A percentile compares a stretch with the other conserved stretches of the same genome.
Evolutionary conservation across 2,329 filamentous ascomycete species (phyloP).

Genomic region (Allantophomopsis lycopodina): DNA sequence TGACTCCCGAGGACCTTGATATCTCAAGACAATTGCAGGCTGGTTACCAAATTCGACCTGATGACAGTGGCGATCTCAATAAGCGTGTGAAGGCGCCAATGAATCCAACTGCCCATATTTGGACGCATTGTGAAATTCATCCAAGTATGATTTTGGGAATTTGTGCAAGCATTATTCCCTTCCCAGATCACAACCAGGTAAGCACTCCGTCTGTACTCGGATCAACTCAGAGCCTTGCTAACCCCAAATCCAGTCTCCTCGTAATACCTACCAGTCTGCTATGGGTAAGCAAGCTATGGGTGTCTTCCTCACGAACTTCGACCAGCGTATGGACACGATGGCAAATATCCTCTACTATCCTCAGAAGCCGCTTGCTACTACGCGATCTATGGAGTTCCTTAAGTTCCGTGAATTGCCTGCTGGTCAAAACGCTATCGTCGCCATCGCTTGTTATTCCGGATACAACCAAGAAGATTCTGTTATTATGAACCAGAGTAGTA

Average conservation of each 20-base stretch:
- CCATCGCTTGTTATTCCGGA: conserved; percentile 92
- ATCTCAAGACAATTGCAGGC: conserved; percentile 57
- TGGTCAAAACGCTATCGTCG: conserved; percentile 96
- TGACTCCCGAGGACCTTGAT: conserved; percentile 93
- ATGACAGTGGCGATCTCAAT: conserved; percentile 61
- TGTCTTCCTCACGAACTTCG: conserved; percentile 95
- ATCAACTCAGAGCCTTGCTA: conserved; percentile 13
- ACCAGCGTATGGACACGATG: conserved; percentile 98
- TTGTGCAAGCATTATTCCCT: conserved; percentile 97
- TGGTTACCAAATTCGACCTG: conserved; percentile 43
- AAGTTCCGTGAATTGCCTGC: conserved; percentile 96
- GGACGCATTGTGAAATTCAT: conserved; percentile 98
- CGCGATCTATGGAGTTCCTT: conserved; percentile 94
- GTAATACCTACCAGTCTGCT: conserved; percentile 98
- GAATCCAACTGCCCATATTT: conserved; percentile 78
- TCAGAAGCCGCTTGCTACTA: conserved; percentile 92
- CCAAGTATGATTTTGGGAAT: conserved; percentile 98
- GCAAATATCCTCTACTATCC: conserved; percentile 98
- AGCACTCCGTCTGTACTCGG: conserved; percentile 11
- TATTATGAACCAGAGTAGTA: conserved; percentile 99
- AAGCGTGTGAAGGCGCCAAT: conserved; percentile 78
- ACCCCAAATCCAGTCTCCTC: conserved; percentile 54
- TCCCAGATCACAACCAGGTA: conserved; percentile 95
- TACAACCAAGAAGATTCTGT: conserved; percentile 99
- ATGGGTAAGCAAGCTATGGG: conserved; percentile 99